Evolutionary conservation across 116 monocot species (phyloP), one percentile per base, ranked within the genome.

Genomic region (Trichopus zeylanicus): DNA sequence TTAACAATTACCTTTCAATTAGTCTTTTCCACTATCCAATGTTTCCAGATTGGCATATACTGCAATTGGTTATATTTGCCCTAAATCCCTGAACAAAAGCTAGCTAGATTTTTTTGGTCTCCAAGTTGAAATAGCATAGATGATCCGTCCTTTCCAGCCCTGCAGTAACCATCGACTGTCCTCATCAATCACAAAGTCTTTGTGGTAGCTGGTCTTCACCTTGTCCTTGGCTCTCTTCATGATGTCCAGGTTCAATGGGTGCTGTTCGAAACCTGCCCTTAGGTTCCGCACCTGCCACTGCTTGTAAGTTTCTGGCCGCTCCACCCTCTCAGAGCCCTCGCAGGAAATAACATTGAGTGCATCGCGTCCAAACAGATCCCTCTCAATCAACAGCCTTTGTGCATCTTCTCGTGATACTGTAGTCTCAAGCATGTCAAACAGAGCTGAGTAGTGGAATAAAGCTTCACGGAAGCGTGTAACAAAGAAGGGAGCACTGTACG

Each of bases 81-180:
- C n/a, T n/a, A n/a, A n/a, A n/a, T n/a, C n/a, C n/a, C n/a, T n/a
- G n/a, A 35, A 10, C 16, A 28, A 59, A 35, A 31, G 27, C 24
- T 63, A 60, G 13, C 12, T 34, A 60, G 30, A 13, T 20, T 21
- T 24, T 15, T 29, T 51, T 29, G 88, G 83, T 59, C 60, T 83
- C 88, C 88, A 88, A 29, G 74, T 69, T 2, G 88, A 88, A 8
- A 82, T 13, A 12, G 80, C 83, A 49, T 65, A 72, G 39, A 77
- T 73, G 42, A 83, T 72, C 8, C 88, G 70, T 24, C 88, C 88
- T 71, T 83, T 88, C 88, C 88, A 88, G 13, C 88, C 88, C 37
- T 80, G 88, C 77, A 88, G 62, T 28, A 88, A 29, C 88, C 88
- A 88, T 21, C 53, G 18, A 33, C 77, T 60, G 47, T 88, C 88